phyloP scores from a whole-genome alignment of 1,284 basidiomycete species.

The Afroboletus lepidellus region DNA sequence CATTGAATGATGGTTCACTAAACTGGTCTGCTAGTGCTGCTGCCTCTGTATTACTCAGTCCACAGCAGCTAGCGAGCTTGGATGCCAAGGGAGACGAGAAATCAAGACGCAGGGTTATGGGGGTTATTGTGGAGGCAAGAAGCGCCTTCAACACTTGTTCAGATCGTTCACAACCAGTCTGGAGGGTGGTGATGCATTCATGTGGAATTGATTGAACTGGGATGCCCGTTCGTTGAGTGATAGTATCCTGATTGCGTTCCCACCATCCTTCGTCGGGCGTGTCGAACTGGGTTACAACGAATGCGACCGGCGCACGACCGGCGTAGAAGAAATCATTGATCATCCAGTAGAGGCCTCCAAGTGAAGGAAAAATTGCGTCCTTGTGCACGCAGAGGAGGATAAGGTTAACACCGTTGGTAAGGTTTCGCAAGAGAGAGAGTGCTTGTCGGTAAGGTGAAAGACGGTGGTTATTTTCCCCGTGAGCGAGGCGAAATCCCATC shows the following conservation, averaged over 20 bases:
- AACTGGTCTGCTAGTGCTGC: too few species aligned
- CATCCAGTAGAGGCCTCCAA: slow-evolving; percentile 30
- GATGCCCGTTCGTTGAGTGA: slow-evolving; percentile 22
- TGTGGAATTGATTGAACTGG: slow-evolving; percentile 17
- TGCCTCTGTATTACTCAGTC: slow-evolving; percentile 10
- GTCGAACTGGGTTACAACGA: slow-evolving; percentile 40
- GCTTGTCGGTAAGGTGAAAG: slow-evolving; percentile 31
- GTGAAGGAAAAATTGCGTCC: slow-evolving; percentile 26
- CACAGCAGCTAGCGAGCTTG: background rate
- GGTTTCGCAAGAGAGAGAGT: slow-evolving; percentile 22
- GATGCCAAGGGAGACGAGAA: slow-evolving; percentile 13
- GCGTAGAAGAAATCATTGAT: slow-evolving; percentile 26
- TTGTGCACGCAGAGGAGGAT: slow-evolving; percentile 27
- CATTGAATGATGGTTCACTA: slow-evolving; percentile 21
- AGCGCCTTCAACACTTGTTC: slow-evolving; percentile 15
- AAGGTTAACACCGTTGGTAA: slow-evolving; percentile 28
- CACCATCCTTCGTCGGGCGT: slow-evolving; percentile 26
- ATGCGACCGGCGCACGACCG: slow-evolving; percentile 33
- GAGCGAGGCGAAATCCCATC: slow-evolving; percentile 27
- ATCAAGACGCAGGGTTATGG: slow-evolving; percentile 14
- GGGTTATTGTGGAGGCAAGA: slow-evolving; percentile 18
- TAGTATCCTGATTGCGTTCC: slow-evolving; percentile 23
- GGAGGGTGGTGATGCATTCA: slow-evolving; percentile 27
- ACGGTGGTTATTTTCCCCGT: slow-evolving; percentile 16
- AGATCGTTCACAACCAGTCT: slow-evolving; percentile 17